These are phyloP conservation scores for Fusarium albosuccineum DNA, from an alignment of 2,329 filamentous ascomycete genomes.

Conservation along the genomic window DNA sequence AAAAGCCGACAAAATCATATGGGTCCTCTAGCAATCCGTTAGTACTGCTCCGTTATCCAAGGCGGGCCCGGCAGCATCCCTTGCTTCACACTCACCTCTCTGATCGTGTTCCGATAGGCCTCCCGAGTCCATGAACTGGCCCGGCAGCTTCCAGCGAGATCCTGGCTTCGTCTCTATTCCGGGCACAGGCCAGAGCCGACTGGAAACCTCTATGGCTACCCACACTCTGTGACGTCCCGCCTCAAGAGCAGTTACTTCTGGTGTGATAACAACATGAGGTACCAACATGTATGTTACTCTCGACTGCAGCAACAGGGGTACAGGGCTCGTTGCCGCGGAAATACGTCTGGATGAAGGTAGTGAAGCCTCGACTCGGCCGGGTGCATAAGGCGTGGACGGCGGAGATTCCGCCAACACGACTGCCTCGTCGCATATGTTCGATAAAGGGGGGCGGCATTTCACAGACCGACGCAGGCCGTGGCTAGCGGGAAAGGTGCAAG, in stretches of 20 bases:
- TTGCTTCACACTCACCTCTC: slow-evolving; percentile 36
- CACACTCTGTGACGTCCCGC: slow-evolving; percentile 56
- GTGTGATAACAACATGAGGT: slow-evolving; percentile 59
- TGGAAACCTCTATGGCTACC: slow-evolving; percentile 63
- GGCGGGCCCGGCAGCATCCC: neutral
- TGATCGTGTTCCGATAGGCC: slow-evolving; percentile 26
- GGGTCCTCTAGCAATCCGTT: slow-evolving; percentile 45
- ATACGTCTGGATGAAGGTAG: neutral
- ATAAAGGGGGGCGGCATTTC: slow-evolving; percentile 37
- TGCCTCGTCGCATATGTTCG: slow-evolving; percentile 31
- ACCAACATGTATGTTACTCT: slow-evolving; percentile 49
- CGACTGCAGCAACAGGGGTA: neutral
- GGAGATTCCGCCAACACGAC: slow-evolving; percentile 5
- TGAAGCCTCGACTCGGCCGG: neutral
- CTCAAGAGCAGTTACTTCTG: slow-evolving; percentile 55
- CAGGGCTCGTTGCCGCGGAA: neutral
- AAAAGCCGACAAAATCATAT: slow-evolving; percentile 62
- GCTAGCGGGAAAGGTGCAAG: slow-evolving; percentile 25
- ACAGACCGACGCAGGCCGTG: slow-evolving; percentile 23
- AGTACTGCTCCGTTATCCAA: slow-evolving; percentile 10
- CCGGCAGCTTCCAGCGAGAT: slow-evolving; percentile 10
- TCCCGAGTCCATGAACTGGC: slow-evolving; percentile 10
- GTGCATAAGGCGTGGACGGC: neutral
- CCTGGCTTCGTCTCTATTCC: neutral
- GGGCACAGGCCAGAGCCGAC: slow-evolving; percentile 44